Evolutionary conservation across 768 basidiomycete genomes (phyloP).

Genomic region (Lentinus brumalis): DNA sequence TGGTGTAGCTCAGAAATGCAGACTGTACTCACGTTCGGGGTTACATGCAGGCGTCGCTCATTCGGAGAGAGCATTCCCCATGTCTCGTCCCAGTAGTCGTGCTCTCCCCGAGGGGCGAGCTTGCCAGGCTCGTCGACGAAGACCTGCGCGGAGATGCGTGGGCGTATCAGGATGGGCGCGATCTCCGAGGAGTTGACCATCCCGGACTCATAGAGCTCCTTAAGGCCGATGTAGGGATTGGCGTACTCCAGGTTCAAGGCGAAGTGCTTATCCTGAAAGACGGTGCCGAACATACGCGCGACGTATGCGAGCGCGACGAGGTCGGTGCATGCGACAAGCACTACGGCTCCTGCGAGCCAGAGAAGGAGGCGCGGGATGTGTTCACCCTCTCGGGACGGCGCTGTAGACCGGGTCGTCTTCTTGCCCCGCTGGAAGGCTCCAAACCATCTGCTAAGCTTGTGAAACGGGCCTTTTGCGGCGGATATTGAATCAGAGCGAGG

Average conservation of each 20-base stretch:
- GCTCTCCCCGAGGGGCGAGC: slow-evolving; percentile 8
- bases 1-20: too few species aligned
- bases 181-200: slow-evolving; percentile 1
- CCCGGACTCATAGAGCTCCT: slow-evolving; percentile 9
- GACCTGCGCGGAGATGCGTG: slow-evolving; percentile 15
- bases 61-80: slow-evolving; percentile 6
- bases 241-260: slow-evolving; percentile 12
- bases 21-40: background rate
- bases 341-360: slow-evolving; percentile 8
- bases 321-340: slow-evolving; percentile 6
- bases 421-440: too few species aligned
- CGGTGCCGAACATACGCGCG: slow-evolving; percentile 5
- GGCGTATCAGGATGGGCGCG: slow-evolving; percentile 10
- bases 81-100: slow-evolving; percentile 5
- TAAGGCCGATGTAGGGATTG: slow-evolving; percentile 13
- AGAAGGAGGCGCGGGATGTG: background rate
- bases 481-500: too few species aligned
- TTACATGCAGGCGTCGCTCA: slow-evolving; percentile 7
- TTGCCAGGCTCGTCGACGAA: slow-evolving; percentile 6
- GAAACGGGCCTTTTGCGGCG: too few species aligned
- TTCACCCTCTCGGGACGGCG: background rate
- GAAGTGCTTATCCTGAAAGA: slow-evolving; percentile 8
- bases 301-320: slow-evolving; percentile 5
- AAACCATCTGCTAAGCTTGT: too few species aligned
- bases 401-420: too few species aligned